Evolutionary conservation across 139 green algal genomes (phyloP).

Genomic region (Coelastrella sp.): DNA sequence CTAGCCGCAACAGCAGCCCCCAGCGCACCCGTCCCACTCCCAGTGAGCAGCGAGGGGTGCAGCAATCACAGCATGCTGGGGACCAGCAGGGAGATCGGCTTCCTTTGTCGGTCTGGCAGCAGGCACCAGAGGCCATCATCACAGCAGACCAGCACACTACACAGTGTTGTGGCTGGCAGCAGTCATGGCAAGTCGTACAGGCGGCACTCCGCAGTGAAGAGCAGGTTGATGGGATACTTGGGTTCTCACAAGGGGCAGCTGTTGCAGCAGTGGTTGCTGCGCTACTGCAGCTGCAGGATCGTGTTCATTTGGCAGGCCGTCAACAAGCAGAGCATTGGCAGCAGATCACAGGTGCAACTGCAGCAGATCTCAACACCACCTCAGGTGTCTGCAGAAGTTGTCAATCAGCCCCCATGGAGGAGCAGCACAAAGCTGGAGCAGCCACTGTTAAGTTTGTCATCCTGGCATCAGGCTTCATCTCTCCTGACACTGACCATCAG

Average conservation of each 20-base stretch:
- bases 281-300: conserved; percentile 51
- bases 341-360: not conserved
- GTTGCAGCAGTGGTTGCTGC: conserved; percentile 61
- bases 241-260: conserved; percentile 82
- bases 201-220: conserved; percentile 53
- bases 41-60: not conserved
- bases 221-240: conserved; percentile 87
- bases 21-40: not conserved
- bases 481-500: conserved; percentile 21
- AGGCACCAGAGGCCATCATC: conserved; percentile 49
- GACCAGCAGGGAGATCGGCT: not conserved
- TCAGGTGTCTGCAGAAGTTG: no score
- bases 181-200: conserved; percentile 55
- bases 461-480: conserved; percentile 52
- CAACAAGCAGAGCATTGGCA: not conserved
- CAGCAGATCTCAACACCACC: not conserved
- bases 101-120: conserved; percentile 29
- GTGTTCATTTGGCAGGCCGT: not conserved
- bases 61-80: not conserved
- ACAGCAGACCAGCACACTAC: conserved; percentile 56
- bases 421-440: not conserved
- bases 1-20: not conserved
- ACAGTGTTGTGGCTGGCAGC: conserved; percentile 78
- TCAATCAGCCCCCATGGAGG: no score
- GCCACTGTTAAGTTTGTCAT: conserved; percentile 49